Percentiles rank a stretch among this genome's conserved stretches.
phyloP scores from a whole-genome alignment of 2,329 filamentous ascomycete species.

The Cladophialophora immunda region DNA sequence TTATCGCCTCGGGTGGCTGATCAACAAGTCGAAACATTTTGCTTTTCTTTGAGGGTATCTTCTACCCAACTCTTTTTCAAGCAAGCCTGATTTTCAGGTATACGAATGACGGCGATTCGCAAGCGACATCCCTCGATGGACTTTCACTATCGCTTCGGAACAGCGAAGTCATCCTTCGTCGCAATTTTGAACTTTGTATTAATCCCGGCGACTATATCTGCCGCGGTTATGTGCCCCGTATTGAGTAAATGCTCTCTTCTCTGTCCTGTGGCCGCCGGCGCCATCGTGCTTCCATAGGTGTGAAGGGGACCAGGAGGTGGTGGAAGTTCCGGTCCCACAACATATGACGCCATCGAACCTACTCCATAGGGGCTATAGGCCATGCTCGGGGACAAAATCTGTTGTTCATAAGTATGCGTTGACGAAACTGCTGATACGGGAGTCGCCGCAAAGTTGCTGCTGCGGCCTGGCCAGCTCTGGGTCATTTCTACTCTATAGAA shows the following conservation, averaged over 20 bases:
- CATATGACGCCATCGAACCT: slow-evolving; percentile 10
- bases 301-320: slow-evolving; percentile 10
- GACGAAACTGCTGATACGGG: background rate
- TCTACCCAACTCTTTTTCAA: background rate
- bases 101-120: background rate
- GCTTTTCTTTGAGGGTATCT: background rate
- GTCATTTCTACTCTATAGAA: slow-evolving; percentile 27
- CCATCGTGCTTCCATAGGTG: slow-evolving; percentile 11
- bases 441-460: slow-evolving; percentile 3
- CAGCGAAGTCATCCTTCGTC: slow-evolving; percentile 27
- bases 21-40: background rate
- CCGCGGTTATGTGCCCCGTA: slow-evolving; percentile 23
- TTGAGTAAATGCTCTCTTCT: background rate
- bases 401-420: background rate
- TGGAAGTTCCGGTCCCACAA: slow-evolving; percentile 5
- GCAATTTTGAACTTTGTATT: slow-evolving; percentile 31
- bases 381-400: slow-evolving; percentile 1
- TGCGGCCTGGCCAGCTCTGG: background rate
- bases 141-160: slow-evolving; percentile 23
- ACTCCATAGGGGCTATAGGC: slow-evolving; percentile 13
- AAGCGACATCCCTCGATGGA: background rate
- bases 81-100: background rate
- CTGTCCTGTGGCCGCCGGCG: slow-evolving; percentile 1
- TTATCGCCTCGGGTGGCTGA: background rate
- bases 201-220: slow-evolving; percentile 32